A percentile compares a stretch with the other conserved stretches of the same genome.
These are phyloP conservation scores for Boletus sp. DNA, from an alignment of 768 basidiomycete species.

Conservation along the genomic window DNA sequence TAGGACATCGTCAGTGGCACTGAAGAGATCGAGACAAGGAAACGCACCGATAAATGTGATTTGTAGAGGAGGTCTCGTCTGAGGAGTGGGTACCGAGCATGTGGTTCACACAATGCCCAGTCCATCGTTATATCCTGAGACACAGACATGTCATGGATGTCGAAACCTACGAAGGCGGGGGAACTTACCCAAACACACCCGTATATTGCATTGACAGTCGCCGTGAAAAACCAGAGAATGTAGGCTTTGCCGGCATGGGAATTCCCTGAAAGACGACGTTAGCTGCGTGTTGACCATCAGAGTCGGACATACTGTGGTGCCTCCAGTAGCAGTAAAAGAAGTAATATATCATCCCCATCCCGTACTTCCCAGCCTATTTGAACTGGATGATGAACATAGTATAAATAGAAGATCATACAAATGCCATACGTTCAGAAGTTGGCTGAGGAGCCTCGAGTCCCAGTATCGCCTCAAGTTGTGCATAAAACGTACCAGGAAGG, in stretches of 20 bases:
- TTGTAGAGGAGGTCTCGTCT: conserved; percentile 75
- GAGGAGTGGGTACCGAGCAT: conserved; percentile 54
- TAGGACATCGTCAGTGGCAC: conserved; percentile 23
- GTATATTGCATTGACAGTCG: conserved; percentile 63
- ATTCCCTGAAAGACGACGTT: conserved; percentile 22
- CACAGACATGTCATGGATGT: neutral
- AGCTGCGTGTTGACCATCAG: neutral
- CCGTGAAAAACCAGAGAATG: conserved; percentile 65
- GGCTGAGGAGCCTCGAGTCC: conserved; percentile 70
- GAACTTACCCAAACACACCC: conserved; percentile 70
- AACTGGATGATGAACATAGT: neutral
- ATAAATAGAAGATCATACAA: neutral
- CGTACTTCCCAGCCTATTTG: conserved; percentile 80
- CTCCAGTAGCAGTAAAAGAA: conserved; percentile 79
- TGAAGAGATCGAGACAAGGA: neutral
- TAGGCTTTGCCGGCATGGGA: conserved; percentile 48
- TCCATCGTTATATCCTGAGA: conserved; percentile 82
- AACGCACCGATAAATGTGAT: conserved; percentile 53
- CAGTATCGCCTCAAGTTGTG: conserved; percentile 86
- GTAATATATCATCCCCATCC: conserved; percentile 58
- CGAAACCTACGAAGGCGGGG: neutral
- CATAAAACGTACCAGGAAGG: conserved; percentile 71
- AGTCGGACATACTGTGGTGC: conserved; percentile 43
- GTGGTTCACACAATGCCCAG: conserved; percentile 77
- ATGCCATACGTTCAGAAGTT: conserved; percentile 78